Evolutionary conservation across 768 basidiomycete species (phyloP), one percentile per base, ranked within the genome.

Genomic region (Phylloporus rhodoxanthus): DNA sequence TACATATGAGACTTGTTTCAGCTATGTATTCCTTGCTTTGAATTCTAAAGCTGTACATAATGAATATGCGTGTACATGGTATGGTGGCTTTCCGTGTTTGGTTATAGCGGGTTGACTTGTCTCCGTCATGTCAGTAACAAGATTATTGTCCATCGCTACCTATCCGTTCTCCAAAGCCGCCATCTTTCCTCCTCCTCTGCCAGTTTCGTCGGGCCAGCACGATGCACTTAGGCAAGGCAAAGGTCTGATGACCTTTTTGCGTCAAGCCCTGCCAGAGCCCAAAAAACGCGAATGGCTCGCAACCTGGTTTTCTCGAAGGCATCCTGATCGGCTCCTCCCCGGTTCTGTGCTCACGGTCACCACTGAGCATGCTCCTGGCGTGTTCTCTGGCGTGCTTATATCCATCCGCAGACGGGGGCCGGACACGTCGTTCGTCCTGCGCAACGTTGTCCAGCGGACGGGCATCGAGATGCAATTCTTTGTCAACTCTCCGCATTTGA

Each of bases 401-500:
- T 80, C 82, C 26, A 78, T 94, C 56, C 81, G 90, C 45, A 79
- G 90, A 59, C 80, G 87, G 33, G 94, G 93, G 1, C 76, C 81
- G 25, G 90, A 91, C 70, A 92, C 91, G 23, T 86, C 84, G n/a
- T 88, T 98, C 63, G 75, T 84, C 46, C 70, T 98, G 45, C 80
- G 95, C 55, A 97, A 97, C 69, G 80, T 96, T 56, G 78, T 98
- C 45, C 87, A 91, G 59, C 78, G 91, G 55, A 91, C 87, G 11
- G 94, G 93, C 11, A 86, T 96, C 33, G 95, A 97, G 75, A 85
- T 91, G 85, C 86, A 85, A 62, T 88, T 91, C 71, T 92, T 85
- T 66, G 81, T 84, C 55, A 82, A 80, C 61, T 89, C 87, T 45
- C 94, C 95, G 25, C 80, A 90, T 63, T 61, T 98, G 68, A 91